A percentile compares a stretch with the other conserved stretches of the same genome.
phyloP scores from a whole-genome alignment of 441 rosid species.

The Gossypium davidsonii region DNA sequence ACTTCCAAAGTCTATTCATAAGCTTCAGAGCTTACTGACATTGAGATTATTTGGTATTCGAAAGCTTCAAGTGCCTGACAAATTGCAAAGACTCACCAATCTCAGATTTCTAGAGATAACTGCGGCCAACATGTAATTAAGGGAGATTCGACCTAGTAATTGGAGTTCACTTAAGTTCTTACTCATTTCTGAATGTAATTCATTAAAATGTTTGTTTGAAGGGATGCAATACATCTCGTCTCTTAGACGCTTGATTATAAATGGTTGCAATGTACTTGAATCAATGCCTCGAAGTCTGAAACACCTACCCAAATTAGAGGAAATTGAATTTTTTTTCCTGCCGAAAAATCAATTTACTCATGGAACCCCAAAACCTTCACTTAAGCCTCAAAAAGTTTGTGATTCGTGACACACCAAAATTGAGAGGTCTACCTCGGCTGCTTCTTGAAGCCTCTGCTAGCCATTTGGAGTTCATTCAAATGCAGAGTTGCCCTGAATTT shows the following conservation, averaged over 20 bases:
- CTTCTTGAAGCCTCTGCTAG: neutral
- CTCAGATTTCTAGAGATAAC: neutral
- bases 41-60: neutral
- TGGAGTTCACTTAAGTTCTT: neutral
- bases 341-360: neutral
- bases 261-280: fast-evolving
- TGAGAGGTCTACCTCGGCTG: neutral
- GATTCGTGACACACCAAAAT: neutral
- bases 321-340: neutral
- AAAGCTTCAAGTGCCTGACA: neutral
- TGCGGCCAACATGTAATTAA: neutral
- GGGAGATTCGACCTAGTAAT: neutral
- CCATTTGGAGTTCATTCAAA: neutral
- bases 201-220: neutral
- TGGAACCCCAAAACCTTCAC: neutral
- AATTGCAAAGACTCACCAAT: neutral
- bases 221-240: neutral
- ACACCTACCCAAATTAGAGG: neutral
- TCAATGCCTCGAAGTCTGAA: neutral
- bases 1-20: neutral
- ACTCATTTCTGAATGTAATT: neutral
- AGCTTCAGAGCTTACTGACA: neutral
- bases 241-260: neutral
- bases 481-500: neutral
- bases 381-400: neutral